Conservation (phyloP, 192 early-diverging fungal genomes). For the Coemansia sp. region DNA sequence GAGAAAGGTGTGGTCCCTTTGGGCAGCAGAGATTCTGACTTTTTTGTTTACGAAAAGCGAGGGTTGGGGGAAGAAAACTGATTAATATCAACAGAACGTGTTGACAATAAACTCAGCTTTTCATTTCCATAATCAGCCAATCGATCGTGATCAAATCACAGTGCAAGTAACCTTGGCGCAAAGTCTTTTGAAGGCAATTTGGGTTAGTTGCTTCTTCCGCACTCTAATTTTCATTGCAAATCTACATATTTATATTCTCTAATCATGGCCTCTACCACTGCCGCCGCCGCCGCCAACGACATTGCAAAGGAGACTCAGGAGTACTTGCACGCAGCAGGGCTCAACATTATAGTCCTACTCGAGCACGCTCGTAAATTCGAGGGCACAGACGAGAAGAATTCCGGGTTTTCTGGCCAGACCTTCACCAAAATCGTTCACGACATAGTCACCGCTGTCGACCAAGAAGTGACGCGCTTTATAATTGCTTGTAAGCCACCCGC, state of each 20-base stretch:
- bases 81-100: background rate
- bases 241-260: background rate
- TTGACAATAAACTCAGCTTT: background rate
- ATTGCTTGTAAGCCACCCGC: slow-evolving; percentile 54
- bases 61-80: background rate
- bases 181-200: background rate
- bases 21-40: background rate
- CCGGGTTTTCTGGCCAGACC: slow-evolving; percentile 24
- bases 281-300: slow-evolving; percentile 6
- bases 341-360: slow-evolving; percentile 30
- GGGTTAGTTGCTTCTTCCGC: background rate
- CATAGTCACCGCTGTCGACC: slow-evolving; percentile 43
- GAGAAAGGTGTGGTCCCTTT: slow-evolving; percentile 3
- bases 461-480: slow-evolving; percentile 46
- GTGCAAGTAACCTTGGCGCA: too few species aligned
- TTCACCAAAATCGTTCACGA: slow-evolving; percentile 30
- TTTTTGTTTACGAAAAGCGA: slow-evolving; percentile 1
- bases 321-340: slow-evolving; percentile 27
- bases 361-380: slow-evolving; percentile 35
- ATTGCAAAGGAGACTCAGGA: slow-evolving; percentile 36
- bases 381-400: slow-evolving; percentile 19
- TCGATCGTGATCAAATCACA: too few species aligned
- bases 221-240: background rate
- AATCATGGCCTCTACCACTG: background rate
- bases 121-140: too few species aligned